These are phyloP conservation scores for Exserohilum turcica DNA, from an alignment of 2,329 filamentous ascomycete genomes.

Conservation along the genomic window DNA sequence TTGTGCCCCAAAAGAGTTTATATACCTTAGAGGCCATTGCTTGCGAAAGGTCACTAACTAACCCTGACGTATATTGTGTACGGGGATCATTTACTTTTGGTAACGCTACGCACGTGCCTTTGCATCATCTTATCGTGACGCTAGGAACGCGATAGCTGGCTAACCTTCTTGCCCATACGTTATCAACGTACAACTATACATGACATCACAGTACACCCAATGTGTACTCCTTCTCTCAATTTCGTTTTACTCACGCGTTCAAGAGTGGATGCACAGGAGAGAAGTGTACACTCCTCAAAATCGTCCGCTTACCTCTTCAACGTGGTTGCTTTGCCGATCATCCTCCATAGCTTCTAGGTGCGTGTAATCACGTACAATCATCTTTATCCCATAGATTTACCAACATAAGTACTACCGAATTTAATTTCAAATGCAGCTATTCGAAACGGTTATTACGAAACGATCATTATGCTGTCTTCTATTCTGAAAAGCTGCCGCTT, in stretches of 20 bases:
- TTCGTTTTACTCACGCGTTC: no score
- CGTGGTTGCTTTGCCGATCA: no score
- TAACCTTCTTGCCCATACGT: background rate
- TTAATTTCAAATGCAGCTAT: background rate
- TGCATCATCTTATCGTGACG: background rate
- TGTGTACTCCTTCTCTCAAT: no score
- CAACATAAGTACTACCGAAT: background rate
- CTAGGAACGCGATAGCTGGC: constrained; percentile 1
- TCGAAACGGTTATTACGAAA: background rate
- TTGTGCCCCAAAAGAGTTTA: background rate
- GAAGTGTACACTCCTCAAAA: no score
- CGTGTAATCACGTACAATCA: no score
- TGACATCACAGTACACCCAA: no score
- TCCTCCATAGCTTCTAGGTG: no score
- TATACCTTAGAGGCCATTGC: background rate
- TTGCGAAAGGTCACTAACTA: background rate
- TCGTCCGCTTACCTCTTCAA: no score
- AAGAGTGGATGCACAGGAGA: no score
- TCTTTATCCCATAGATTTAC: no score
- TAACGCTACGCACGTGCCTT: constrained; percentile 6
- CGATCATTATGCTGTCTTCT: background rate
- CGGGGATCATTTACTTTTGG: background rate
- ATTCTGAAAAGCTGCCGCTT: background rate
- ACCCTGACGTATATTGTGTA: background rate
- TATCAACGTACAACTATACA: background rate